These are phyloP conservation scores for Rhodotorula sphaerocarpa DNA, from an alignment of 768 basidiomycete genomes.

Conservation along the genomic window DNA sequence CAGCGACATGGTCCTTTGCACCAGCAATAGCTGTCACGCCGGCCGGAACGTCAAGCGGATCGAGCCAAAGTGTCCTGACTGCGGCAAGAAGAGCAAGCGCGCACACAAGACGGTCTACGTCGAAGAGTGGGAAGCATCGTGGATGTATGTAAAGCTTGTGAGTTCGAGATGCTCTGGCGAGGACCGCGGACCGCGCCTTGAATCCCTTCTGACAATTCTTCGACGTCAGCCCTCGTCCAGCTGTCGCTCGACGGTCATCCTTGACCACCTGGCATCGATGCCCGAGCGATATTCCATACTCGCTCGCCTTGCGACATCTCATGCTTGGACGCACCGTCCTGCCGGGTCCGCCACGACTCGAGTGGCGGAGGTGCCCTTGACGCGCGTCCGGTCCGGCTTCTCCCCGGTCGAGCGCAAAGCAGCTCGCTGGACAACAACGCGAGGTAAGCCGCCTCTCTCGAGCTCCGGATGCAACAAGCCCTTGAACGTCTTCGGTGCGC, in stretches of 20 bases:
- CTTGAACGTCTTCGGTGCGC: fast-evolving
- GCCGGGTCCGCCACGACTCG: background rate
- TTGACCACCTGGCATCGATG: constrained; percentile 12
- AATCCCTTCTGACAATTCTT: too few relatives aligned
- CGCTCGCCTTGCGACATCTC: constrained; percentile 13
- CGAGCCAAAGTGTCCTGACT: constrained; percentile 21
- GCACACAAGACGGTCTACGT: constrained; percentile 25
- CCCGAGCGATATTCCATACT: constrained; percentile 8
- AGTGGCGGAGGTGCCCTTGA: too few relatives aligned
- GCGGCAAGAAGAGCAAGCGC: constrained; percentile 4
- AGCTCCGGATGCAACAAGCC: too few relatives aligned
- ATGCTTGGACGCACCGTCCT: too few relatives aligned
- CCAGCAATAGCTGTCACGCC: constrained; percentile 11
- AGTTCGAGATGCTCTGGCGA: background rate
- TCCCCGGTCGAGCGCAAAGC: constrained; percentile 14
- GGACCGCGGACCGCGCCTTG: background rate
- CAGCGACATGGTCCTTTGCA: constrained; percentile 16
- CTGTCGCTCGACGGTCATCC: background rate
- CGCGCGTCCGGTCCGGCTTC: constrained; percentile 18
- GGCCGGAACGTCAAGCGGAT: constrained; percentile 25
- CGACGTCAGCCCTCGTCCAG: constrained; percentile 11
- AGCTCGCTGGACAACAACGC: constrained; percentile 23
- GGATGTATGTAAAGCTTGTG: constrained; percentile 31
- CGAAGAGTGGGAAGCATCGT: constrained; percentile 29
- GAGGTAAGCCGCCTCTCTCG: background rate